Conservation (phyloP, 1,284 basidiomycete genomes). For the Heterobasidion occidentale region DNA sequence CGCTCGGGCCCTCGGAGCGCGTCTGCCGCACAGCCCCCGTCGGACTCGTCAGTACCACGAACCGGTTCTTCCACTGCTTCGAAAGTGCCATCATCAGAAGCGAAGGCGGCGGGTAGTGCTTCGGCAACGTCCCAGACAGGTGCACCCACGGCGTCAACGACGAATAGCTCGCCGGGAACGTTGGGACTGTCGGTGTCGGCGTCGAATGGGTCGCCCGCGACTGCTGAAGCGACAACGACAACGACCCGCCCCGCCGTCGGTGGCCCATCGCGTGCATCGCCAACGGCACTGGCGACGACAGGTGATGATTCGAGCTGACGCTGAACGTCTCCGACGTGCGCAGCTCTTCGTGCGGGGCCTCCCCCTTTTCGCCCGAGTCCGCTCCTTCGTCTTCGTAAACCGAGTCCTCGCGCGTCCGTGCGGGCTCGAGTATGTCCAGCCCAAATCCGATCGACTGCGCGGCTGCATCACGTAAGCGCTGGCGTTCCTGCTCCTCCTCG, state of each 20-base stretch:
- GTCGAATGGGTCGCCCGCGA: slow-evolving; percentile 24
- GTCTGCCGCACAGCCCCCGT: slow-evolving; percentile 7
- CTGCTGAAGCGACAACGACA: slow-evolving; percentile 14
- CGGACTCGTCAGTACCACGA: slow-evolving; percentile 49
- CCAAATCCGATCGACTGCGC: slow-evolving; percentile 67
- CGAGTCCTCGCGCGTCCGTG: slow-evolving; percentile 10
- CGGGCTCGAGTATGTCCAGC: slow-evolving; percentile 23
- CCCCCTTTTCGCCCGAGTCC: neutral
- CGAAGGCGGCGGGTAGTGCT: slow-evolving; percentile 58
- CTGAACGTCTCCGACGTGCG: neutral
- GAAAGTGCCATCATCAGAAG: slow-evolving; percentile 62
- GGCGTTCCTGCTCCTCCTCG: slow-evolving; percentile 62
- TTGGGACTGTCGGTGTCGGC: slow-evolving; percentile 33
- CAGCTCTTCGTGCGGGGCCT: neutral
- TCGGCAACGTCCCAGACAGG: slow-evolving; percentile 45
- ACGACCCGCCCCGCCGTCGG: slow-evolving; percentile 27
- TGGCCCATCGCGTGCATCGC: neutral
- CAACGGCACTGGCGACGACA: neutral
- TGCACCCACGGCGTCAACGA: slow-evolving; percentile 43
- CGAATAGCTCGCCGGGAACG: slow-evolving; percentile 49
- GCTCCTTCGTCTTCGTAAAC: slow-evolving; percentile 14
- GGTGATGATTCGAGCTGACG: neutral
- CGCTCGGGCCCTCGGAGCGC: slow-evolving; percentile 1
- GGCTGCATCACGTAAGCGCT: slow-evolving; percentile 62
- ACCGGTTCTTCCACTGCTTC: slow-evolving; percentile 64